A percentile compares a stretch with the other conserved stretches of the same genome.
Evolutionary conservation across 2,329 filamentous ascomycete genomes (phyloP).

Genomic region (Scytalidium lignicola): DNA sequence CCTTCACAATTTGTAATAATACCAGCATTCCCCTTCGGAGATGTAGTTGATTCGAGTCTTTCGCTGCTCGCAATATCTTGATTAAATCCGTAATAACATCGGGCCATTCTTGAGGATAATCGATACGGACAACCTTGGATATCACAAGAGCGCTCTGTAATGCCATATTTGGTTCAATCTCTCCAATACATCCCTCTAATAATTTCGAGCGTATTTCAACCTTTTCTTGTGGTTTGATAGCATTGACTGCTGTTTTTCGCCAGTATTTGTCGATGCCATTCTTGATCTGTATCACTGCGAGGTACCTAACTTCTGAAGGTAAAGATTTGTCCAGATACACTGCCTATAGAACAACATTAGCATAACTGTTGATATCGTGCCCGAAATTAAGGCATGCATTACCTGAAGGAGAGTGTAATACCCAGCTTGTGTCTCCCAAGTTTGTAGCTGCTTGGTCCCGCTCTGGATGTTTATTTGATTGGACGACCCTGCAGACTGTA

Average conservation of each 20-base stretch:
- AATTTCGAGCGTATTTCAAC: constrained; percentile 67
- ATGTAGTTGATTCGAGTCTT: constrained; percentile 55
- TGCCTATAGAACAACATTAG: constrained; percentile 44
- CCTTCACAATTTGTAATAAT: constrained; percentile 83
- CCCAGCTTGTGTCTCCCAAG: constrained; percentile 63
- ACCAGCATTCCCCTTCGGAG: constrained; percentile 71
- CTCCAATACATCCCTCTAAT: constrained; percentile 70
- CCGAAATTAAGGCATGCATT: constrained; percentile 13
- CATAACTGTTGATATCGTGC: not conserved
- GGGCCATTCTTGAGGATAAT: constrained; percentile 84
- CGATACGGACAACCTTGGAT: constrained; percentile 82
- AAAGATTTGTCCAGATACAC: constrained; percentile 77
- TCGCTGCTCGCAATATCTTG: constrained; percentile 55
- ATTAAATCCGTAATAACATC: constrained; percentile 57
- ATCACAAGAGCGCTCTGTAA: constrained; percentile 84
- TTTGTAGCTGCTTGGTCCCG: constrained; percentile 61
- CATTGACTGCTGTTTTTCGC: constrained; percentile 60
- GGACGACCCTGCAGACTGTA: constrained; percentile 59
- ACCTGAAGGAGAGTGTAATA: constrained; percentile 69
- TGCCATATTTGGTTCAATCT: constrained; percentile 70
- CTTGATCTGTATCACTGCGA: constrained; percentile 90
- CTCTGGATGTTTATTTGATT: constrained; percentile 61
- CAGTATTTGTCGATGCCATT: constrained; percentile 96
- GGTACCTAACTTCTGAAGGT: constrained; percentile 73
- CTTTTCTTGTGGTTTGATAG: constrained; percentile 72